phyloP scores from a whole-genome alignment of 371 early-diverging fungal genomes.

The Circinella umbellata region DNA sequence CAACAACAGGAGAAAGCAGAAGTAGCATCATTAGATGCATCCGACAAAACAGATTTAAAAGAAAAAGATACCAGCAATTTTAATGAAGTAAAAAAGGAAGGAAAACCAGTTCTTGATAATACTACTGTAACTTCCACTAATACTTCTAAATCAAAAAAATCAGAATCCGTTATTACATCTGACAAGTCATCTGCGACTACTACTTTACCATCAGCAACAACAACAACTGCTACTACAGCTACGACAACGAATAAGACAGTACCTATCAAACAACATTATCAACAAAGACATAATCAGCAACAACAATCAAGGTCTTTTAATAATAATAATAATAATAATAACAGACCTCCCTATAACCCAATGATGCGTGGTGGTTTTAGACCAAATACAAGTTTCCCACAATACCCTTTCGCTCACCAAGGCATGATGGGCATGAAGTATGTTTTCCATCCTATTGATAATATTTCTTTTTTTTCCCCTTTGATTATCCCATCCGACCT shows the following conservation, averaged over 20 bases:
- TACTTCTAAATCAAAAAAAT: no score
- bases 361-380: neutral
- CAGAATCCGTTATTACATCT: no score
- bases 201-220: neutral
- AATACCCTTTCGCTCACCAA: constrained; percentile 14
- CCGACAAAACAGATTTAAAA: neutral
- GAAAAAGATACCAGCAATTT: neutral
- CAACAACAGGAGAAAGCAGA: neutral
- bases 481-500: neutral
- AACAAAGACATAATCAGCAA: neutral
- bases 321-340: neutral
- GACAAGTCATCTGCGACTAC: no score
- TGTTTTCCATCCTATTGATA: constrained; percentile 17
- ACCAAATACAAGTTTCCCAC: constrained; percentile 1
- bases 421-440: constrained; percentile 20
- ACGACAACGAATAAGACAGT: neutral
- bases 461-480: neutral
- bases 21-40: constrained; percentile 1
- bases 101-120: neutral
- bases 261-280: neutral
- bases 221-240: neutral
- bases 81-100: neutral
- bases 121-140: no score
- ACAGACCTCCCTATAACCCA: neutral
- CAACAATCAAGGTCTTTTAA: no score